Conservation (phyloP, 352 stramenopile genomes). For the Phytophthora pistaciae region DNA sequence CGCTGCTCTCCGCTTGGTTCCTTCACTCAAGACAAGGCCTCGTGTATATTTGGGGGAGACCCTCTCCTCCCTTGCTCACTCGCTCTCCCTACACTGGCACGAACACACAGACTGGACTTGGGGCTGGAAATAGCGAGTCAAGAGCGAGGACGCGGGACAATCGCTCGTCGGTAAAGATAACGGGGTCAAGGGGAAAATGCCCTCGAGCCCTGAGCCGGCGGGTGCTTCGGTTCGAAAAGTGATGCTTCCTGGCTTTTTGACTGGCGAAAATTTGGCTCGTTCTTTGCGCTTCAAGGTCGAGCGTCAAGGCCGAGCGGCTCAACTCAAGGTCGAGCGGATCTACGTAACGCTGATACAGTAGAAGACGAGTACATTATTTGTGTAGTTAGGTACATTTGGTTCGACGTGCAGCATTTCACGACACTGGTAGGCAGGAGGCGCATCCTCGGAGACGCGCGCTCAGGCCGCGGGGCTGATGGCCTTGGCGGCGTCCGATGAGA, state of each 20-base stretch:
- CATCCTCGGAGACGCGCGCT: not conserved
- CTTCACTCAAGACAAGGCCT: not conserved
- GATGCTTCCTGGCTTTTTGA: not conserved
- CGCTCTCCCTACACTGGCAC: not conserved
- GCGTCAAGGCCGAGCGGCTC: not conserved
- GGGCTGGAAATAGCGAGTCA: slow-evolving; percentile 26
- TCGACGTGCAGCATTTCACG: not conserved
- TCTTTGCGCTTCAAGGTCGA: slow-evolving; percentile 14
- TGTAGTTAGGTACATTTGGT: no score
- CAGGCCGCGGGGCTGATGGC: slow-evolving; percentile 26
- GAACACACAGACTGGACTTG: not conserved
- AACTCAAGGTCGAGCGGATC: no score
- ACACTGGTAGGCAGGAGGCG: not conserved
- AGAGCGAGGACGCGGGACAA: slow-evolving; percentile 8
- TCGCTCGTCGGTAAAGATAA: slow-evolving; percentile 14
- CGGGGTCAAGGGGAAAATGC: not conserved
- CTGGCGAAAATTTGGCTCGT: slow-evolving; percentile 8
- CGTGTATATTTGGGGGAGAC: not conserved
- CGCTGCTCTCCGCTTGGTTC: not conserved
- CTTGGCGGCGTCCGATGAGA: not conserved
- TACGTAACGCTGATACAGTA: no score
- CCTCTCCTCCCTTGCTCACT: not conserved
- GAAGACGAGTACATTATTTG: no score
- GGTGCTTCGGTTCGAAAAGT: slow-evolving; percentile 24
- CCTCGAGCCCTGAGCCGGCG: slow-evolving; percentile 1